Base-by-base conservation (phyloP, 2,329 filamentous ascomycete genomes). In the Chaetothyriales sp. region DNA sequence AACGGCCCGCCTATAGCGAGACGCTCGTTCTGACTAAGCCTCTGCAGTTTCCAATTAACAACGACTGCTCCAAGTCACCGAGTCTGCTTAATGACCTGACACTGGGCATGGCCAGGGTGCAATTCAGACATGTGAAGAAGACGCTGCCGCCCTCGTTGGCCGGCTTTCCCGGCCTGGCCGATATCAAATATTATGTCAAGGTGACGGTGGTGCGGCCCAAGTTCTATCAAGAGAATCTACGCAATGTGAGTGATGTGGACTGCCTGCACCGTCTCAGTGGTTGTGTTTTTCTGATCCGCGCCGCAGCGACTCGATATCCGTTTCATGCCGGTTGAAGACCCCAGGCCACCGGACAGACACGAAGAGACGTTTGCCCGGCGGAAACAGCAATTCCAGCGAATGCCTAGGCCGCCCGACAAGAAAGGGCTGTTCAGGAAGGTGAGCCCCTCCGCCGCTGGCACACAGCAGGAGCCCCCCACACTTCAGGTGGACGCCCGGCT, bases 141-240 rank as follows among this genome's bases (percentile, higher is more conserved):
- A 94, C 89, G 0, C 74, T 98, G 9, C 92, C 92, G 4, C 92
- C 92, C 0, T 94, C 89, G 4, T 72, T 97, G 50, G 86, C 78
- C n/a, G 88, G 87, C 2, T 89, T 92, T 59, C 86, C 87, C 0
- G 84, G 83, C 29, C 81, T 89, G 66, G 90, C 89, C 19, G 89
- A 95, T 68, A 89, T 97, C 54, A 79, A 83, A 60, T 98, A 98
- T 69, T 98, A 86, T 65, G 77, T 97, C 64, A 98, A 98, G 67
- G 88, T 85, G n/a, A 97, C 92, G 0, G 82, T 97, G 5, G 86
- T 89, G 62, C 77, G 89, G n/a, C 88, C 89, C 0, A 83, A 85
- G 13, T 76, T 95, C 54, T 87, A 94, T 68, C 90, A 90, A 64
- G 89, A 95, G 69, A 95, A 95, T 62, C 85, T 88, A 67, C 76